These are phyloP conservation scores for Cyclotella cryptica DNA, from an alignment of 108 stramenopile species.

Conservation along the genomic window DNA sequence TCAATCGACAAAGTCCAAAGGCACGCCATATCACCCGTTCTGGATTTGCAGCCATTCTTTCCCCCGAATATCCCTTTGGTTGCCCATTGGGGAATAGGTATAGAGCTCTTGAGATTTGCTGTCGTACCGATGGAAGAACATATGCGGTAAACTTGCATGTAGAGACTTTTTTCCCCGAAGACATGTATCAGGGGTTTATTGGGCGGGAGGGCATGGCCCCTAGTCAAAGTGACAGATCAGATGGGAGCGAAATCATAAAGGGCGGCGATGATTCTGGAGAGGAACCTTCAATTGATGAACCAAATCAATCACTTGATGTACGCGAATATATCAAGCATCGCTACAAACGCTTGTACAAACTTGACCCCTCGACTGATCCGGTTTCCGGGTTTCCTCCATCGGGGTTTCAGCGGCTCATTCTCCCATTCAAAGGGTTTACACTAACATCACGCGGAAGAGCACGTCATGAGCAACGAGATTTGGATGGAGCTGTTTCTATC, in stretches of 20 bases:
- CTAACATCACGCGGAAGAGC: constrained; percentile 71
- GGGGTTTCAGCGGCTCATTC: constrained; percentile 49
- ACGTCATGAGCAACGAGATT: constrained; percentile 61
- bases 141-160: constrained; percentile 82
- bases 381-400: constrained; percentile 37
- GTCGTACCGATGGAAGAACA: constrained; percentile 78
- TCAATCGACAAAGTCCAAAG: constrained; percentile 49
- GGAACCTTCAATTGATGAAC: neutral
- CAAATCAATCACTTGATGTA: constrained; percentile 40
- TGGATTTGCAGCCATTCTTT: constrained; percentile 82
- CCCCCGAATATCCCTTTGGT: constrained; percentile 77
- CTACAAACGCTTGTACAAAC: constrained; percentile 7
- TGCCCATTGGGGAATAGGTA: constrained; percentile 70
- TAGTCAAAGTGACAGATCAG: neutral
- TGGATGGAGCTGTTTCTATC: constrained; percentile 69
- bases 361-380: constrained; percentile 41
- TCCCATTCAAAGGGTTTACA: constrained; percentile 74
- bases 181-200: constrained; percentile 84
- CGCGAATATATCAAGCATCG: constrained; percentile 23
- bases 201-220: constrained; percentile 10
- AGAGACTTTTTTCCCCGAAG: constrained; percentile 77
- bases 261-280: neutral
- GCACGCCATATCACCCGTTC: constrained; percentile 61
- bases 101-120: constrained; percentile 80
- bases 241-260: neutral